Evolutionary conservation across 2,329 filamentous ascomycete genomes (phyloP), one percentile per base, ranked within the genome.

Genomic region (Colletotrichum tofieldiae): DNA sequence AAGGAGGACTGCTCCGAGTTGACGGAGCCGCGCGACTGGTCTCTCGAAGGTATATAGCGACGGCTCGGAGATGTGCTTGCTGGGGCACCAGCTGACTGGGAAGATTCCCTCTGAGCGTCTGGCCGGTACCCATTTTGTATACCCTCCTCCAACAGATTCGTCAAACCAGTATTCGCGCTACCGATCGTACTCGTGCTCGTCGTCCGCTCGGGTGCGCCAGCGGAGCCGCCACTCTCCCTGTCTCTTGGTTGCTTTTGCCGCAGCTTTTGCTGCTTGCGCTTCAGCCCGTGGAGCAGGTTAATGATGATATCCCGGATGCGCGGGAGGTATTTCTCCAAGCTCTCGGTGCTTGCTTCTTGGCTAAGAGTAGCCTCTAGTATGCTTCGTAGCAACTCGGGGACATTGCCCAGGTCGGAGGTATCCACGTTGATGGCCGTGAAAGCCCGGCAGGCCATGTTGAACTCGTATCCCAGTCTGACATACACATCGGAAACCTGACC

Each of bases 271-370:
- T 99, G 96, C 82, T 99, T 99, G 82, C 96, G 93, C 86, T 99
- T 99, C 75, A 99, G 84, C 2, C 96, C 96, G 81, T 99, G 96
- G 11, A 99, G 89, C 39, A 99, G 87, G 80, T 97, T 98, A 82
- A 99, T 98, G 80, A 99, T 99, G 78, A 99, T 99, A 82, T 99
- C 96, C 77, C 96, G 92, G 81, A 99, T 99, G 71, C 93, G 91
- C 0, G 96, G 96, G 41, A 99, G 86, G 81, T 97, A 99, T 80
- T 93, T 93, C 81, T 99, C 96, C 73, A 99, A 87, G 81, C 95
- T 98, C 80, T 97, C 93, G 61, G 95, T 92, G 77, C 94, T 98
- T 6, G 96, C 96, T 83, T 98, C 95, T 80, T 99, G 96, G 82
- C 96, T 98, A 45, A 99, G 88, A 1, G 96, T 99, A 69, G 97